Evolutionary conservation across 108 stramenopile genomes (phyloP).

Genomic region (Pseudonitzschia multiseries): DNA sequence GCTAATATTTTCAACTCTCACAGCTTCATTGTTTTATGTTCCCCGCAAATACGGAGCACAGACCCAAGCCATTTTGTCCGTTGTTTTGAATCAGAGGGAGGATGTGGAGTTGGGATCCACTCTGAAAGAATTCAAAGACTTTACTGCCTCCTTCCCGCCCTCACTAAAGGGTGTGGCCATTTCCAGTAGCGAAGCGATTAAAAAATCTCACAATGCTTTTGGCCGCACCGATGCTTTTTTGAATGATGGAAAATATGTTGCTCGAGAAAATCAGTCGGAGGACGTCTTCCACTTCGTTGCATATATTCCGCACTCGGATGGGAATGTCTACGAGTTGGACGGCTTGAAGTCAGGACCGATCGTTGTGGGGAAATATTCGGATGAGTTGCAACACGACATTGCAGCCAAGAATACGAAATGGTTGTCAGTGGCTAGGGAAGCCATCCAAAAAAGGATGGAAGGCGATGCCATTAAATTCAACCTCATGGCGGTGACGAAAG

Average conservation of each 20-base stretch:
- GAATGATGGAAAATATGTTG: conserved; percentile 54
- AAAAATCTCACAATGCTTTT: conserved; percentile 91
- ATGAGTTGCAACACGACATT: conserved; percentile 19
- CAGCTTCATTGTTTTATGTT: neutral
- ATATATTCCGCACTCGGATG: conserved; percentile 71
- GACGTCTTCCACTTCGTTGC: conserved; percentile 97
- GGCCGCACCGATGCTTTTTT: conserved; percentile 87
- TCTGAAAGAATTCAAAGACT: conserved; percentile 78
- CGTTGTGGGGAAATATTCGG: conserved; percentile 53
- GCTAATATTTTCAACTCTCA: neutral
- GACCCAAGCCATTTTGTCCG: conserved; percentile 89
- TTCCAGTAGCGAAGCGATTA: conserved; percentile 74
- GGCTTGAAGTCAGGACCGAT: conserved; percentile 91
- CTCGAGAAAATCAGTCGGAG: conserved; percentile 47
- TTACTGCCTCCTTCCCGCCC: conserved; percentile 78
- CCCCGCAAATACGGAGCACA: neutral
- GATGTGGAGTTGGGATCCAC: conserved; percentile 65
- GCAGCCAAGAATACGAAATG: conserved; percentile 38
- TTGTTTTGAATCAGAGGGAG: conserved; percentile 66
- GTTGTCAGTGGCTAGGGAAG: conserved; percentile 70
- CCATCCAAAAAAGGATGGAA: conserved; percentile 78
- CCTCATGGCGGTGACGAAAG: conserved; percentile 88
- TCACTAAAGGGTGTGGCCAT: conserved; percentile 89
- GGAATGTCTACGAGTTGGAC: conserved; percentile 92
- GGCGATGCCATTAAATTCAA: conserved; percentile 89